Conservation (phyloP, 148 eudicot species). For the Polygonum maritimum region DNA sequence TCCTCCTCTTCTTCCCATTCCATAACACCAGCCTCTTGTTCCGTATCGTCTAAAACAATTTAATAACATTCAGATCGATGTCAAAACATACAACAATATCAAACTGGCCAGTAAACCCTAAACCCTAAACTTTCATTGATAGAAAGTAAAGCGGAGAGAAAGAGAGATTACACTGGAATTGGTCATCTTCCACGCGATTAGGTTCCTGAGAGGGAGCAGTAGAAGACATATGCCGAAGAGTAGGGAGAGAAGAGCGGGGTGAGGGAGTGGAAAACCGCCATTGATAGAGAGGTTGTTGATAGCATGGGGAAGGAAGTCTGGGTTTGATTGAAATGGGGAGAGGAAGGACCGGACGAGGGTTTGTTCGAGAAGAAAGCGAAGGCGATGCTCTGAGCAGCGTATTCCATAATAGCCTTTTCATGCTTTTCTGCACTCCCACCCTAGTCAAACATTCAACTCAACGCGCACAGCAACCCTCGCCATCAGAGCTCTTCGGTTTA, state of each 20-base stretch:
- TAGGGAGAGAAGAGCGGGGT: neutral
- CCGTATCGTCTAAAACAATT: constrained; percentile 37
- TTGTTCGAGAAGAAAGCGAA: neutral
- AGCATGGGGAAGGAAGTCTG: neutral
- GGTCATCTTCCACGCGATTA: neutral
- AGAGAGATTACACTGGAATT: neutral
- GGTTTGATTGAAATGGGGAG: neutral
- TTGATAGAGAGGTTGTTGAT: neutral
- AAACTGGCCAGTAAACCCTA: no score
- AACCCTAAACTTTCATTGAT: no score
- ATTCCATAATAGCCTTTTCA: neutral
- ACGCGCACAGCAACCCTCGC: neutral
- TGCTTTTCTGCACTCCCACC: neutral
- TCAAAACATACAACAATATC: neutral
- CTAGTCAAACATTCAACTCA: no score
- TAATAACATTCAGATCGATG: constrained; percentile 3
- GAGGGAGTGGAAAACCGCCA: neutral
- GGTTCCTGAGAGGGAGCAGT: neutral
- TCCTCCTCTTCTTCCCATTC: constrained; percentile 93
- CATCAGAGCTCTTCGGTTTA: no score
- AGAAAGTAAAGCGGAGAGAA: neutral
- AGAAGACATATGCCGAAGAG: constrained; percentile 7
- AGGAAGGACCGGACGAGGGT: neutral
- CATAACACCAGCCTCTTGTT: constrained; percentile 34
- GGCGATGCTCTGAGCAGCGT: neutral